Percentiles rank a stretch among this genome's conserved stretches.
These are phyloP conservation scores for Sanghuangporus weigelae DNA, from an alignment of 1,284 basidiomycete genomes.

Conservation along the genomic window DNA sequence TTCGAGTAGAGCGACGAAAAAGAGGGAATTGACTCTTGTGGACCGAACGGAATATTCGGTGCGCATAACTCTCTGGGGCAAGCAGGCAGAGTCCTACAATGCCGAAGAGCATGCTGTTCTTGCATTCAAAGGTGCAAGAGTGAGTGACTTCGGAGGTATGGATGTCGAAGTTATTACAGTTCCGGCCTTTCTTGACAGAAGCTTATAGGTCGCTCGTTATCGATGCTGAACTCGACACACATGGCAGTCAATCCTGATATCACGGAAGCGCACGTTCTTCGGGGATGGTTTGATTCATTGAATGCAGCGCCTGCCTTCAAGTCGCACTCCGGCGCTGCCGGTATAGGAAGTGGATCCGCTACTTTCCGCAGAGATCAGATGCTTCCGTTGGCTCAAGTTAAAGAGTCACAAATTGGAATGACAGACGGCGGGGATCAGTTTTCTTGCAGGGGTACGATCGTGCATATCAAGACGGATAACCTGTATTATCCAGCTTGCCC, in stretches of 20 bases:
- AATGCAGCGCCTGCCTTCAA: constrained; percentile 65
- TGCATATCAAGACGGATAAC: constrained; percentile 86
- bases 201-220: constrained; percentile 68
- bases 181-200: not conserved
- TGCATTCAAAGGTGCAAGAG: constrained; percentile 94
- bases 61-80: constrained; percentile 93
- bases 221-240: constrained; percentile 60
- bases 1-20: constrained; percentile 68
- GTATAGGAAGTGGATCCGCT: constrained; percentile 34
- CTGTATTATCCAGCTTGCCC: constrained; percentile 91
- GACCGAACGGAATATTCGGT: constrained; percentile 82
- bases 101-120: constrained; percentile 62
- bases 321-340: constrained; percentile 52
- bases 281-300: constrained; percentile 84
- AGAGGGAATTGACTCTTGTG: constrained; percentile 86
- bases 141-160: constrained; percentile 88
- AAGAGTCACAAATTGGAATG: constrained; percentile 74
- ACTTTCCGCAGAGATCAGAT: constrained; percentile 67
- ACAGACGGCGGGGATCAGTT: constrained; percentile 77
- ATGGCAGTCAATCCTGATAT: constrained; percentile 89
- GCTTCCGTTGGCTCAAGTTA: constrained; percentile 78
- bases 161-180: constrained; percentile 8
- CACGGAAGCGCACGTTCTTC: constrained; percentile 76
- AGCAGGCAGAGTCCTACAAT: constrained; percentile 82
- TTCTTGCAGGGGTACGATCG: constrained; percentile 77